A percentile compares a stretch with the other conserved stretches of the same genome.
These are phyloP conservation scores for Wickerhamomyces rabaulensis DNA, from an alignment of 805 yeast species.

Conservation along the genomic window DNA sequence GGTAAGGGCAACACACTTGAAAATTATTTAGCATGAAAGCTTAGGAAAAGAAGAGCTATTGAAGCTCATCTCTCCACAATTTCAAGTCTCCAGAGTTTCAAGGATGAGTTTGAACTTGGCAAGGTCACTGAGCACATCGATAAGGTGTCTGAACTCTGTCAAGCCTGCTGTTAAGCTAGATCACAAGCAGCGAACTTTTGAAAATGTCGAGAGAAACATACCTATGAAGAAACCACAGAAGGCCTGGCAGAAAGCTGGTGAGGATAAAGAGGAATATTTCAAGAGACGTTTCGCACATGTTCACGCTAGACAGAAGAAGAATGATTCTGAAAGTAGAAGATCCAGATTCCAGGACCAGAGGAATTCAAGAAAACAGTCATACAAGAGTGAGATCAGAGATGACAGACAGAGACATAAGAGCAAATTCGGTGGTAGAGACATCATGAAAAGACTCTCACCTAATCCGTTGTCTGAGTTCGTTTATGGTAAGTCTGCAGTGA, in stretches of 20 bases:
- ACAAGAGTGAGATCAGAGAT: conserved; percentile 2
- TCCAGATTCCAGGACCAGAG: conserved; percentile 16
- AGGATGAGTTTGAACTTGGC: conserved; percentile 5
- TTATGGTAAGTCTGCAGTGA: conserved; percentile 71
- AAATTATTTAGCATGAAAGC: too few relatives aligned
- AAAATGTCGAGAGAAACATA: conserved; percentile 38
- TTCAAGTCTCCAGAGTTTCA: background rate
- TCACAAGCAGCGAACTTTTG: background rate
- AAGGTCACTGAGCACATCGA: conserved; percentile 1
- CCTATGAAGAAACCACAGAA: conserved; percentile 36
- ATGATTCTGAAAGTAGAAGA: conserved; percentile 14
- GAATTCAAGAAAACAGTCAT: conserved; percentile 9
- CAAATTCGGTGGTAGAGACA: conserved; percentile 14
- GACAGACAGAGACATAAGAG: conserved; percentile 14
- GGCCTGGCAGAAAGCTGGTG: conserved; percentile 64
- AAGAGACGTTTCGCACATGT: conserved; percentile 59
- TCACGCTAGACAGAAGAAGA: conserved; percentile 40
- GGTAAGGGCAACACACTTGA: background rate
- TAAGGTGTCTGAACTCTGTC: conserved; percentile 2
- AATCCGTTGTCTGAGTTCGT: conserved; percentile 61
- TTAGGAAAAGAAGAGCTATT: too few relatives aligned
- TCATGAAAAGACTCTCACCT: conserved; percentile 20
- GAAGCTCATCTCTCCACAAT: too few relatives aligned
- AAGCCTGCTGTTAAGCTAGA: conserved; percentile 13
- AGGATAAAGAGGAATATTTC: conserved; percentile 59